phyloP scores from a whole-genome alignment of 306 rosid genomes.

The Vicia sativa region DNA sequence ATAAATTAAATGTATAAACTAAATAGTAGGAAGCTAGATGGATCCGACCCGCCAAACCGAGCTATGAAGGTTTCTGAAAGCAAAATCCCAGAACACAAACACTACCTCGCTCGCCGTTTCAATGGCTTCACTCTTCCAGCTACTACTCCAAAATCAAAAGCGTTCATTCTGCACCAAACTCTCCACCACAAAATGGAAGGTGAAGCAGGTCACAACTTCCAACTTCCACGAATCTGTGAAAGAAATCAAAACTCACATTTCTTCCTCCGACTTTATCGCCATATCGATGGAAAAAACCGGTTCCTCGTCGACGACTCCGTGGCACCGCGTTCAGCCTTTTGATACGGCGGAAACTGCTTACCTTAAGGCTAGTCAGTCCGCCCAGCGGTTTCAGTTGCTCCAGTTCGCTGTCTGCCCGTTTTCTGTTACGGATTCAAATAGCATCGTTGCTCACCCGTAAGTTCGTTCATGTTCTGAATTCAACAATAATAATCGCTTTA shows the following conservation, averaged over 20 bases:
- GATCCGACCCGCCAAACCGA: slow-evolving; percentile 4
- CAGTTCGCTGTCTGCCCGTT: slow-evolving; percentile 91
- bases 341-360: slow-evolving; percentile 71
- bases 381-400: slow-evolving; percentile 75
- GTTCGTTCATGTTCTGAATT: slow-evolving; percentile 39
- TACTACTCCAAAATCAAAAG: slow-evolving; percentile 36
- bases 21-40: no score
- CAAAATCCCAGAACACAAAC: background rate
- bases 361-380: slow-evolving; percentile 65
- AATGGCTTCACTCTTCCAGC: slow-evolving; percentile 38
- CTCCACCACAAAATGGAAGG: slow-evolving; percentile 52
- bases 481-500: background rate
- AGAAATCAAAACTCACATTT: slow-evolving; percentile 54
- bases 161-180: slow-evolving; percentile 50
- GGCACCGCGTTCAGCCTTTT: slow-evolving; percentile 71
- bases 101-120: background rate
- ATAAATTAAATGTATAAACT: no score
- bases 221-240: slow-evolving; percentile 62
- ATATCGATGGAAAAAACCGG: slow-evolving; percentile 73
- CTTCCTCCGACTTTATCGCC: slow-evolving; percentile 69
- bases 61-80: background rate
- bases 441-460: slow-evolving; percentile 76
- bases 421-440: slow-evolving; percentile 51
- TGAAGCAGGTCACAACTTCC: slow-evolving; percentile 70
- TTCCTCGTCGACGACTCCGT: slow-evolving; percentile 57